Evolutionary conservation across 768 basidiomycete genomes (phyloP), one percentile per base, ranked within the genome.

Genomic region (Lanmaoa pseudosensibilis): DNA sequence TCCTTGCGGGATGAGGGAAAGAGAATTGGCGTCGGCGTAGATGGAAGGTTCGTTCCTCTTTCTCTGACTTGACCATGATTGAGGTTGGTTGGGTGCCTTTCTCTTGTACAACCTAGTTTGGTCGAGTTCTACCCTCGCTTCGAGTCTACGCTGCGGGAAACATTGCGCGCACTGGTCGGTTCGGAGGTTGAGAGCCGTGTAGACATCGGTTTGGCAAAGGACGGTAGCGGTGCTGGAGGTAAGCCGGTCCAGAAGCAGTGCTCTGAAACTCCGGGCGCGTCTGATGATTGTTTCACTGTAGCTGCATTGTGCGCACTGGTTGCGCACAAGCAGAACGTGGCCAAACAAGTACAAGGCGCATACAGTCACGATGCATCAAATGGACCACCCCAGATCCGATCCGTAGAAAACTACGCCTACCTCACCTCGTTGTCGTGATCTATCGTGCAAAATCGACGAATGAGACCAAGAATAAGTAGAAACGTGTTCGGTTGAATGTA

Each of bases 191-290:
- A 95, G 76, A 78, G 83, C 65, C 77, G 84, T 32, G 85, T 97
- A 1, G 81, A 87, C 47, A 90, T 98, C 64, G 96, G 93, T 37
- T 70, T 98, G 69, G 97, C 97, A 5, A 98, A 97, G 73, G 97
- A 99, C 64, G 97, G 97, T 13, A 95, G 92, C 66, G 97, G 96
- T 37, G 94, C 94, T 40, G 97, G 97, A 68, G 96, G 95, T 97
- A 72, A 75, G 89, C 37, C n/a, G 18, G 38, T 52, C 30, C 10
- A 27, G 6, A 27, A 11, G 16, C 13, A 18, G 32, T 5, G 12
- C 48, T 40, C 23, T 45, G 37, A 49, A 45, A 38, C 21, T 5
- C 19, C 7, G 3, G 38, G 44, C 43, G 55, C 16, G 18, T 46
- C 44, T 58, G 39, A 56, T 45, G 55, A 45, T 62, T 50, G 13